These are phyloP conservation scores for Lipomyces yamadae DNA, from an alignment of 805 yeast genomes.

Conservation along the genomic window DNA sequence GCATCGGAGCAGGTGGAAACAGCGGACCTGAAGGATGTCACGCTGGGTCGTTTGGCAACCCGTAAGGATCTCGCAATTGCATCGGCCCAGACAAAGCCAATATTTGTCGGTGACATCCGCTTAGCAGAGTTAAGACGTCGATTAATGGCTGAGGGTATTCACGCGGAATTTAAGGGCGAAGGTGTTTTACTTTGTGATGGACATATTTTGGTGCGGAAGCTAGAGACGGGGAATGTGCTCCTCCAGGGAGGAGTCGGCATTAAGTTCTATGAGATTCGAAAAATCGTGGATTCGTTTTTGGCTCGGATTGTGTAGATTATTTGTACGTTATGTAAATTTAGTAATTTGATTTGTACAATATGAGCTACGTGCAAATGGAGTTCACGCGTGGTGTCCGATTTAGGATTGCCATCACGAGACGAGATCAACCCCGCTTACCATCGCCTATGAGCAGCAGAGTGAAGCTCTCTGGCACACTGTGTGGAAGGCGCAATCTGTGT, in stretches of 20 bases:
- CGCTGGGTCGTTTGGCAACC: conserved; percentile 15
- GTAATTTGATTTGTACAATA: background rate
- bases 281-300: conserved; percentile 57
- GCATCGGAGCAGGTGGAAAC: conserved; percentile 19
- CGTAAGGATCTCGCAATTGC: conserved; percentile 27
- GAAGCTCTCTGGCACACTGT: too few relatives aligned
- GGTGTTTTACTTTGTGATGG: conserved; percentile 89
- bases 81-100: conserved; percentile 44
- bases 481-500: too few relatives aligned
- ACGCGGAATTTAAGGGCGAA: conserved; percentile 89
- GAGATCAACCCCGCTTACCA: too few relatives aligned
- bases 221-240: conserved; percentile 78
- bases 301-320: conserved; percentile 36
- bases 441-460: too few relatives aligned
- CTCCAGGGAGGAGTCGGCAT: conserved; percentile 81
- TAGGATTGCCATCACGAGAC: too few relatives aligned
- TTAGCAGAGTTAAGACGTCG: conserved; percentile 76
- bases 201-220: conserved; percentile 72
- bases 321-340: background rate
- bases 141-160: conserved; percentile 61
- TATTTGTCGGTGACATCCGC: conserved; percentile 87
- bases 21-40: background rate
- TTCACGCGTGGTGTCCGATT: too few relatives aligned
- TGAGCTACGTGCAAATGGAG: background rate
- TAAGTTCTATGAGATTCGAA: conserved; percentile 77